Percentiles rank a stretch among this genome's conserved stretches.
Conservation (phyloP, 352 stramenopile genomes). For the Phytophthora boehmeriae region DNA sequence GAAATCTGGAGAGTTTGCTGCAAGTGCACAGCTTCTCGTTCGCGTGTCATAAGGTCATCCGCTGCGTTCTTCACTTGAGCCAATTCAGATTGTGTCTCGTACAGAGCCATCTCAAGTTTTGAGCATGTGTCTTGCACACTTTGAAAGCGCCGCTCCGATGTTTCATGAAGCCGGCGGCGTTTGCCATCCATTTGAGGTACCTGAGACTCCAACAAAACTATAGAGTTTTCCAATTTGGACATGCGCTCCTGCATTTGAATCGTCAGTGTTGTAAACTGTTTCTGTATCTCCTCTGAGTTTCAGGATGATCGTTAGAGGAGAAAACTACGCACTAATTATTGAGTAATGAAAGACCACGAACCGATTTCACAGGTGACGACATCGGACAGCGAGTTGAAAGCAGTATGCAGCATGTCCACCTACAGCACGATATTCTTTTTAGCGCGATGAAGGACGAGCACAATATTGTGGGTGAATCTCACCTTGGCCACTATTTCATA, state of each 20-base stretch:
- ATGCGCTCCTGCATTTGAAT: conserved; percentile 41
- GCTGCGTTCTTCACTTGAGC: conserved; percentile 41
- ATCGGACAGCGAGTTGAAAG: conserved; percentile 65
- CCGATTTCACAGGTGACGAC: conserved; percentile 60
- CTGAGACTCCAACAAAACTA: conserved; percentile 42
- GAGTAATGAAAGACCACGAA: conserved; percentile 12
- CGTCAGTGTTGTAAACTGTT: conserved; percentile 23
- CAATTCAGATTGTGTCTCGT: conserved; percentile 57
- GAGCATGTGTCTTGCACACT: conserved; percentile 52
- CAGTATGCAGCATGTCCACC: conserved; percentile 53
- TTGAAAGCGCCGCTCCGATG: conserved; percentile 44
- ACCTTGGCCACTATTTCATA: conserved; percentile 49
- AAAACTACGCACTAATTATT: neutral
- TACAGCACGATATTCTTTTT: conserved; percentile 9
- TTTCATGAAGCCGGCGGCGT: conserved; percentile 44
- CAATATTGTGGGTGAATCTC: neutral
- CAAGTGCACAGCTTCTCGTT: conserved; percentile 47
- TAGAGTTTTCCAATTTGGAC: conserved; percentile 34
- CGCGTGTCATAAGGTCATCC: conserved; percentile 51
- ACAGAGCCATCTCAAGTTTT: conserved; percentile 51
- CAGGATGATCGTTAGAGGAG: neutral
- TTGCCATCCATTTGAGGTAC: conserved; percentile 44
- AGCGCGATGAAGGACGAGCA: neutral
- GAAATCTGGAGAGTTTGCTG: conserved; percentile 49
- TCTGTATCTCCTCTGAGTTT: conserved; percentile 39